Evolutionary conservation across 352 stramenopile species (phyloP).

Genomic region (Pythium myriotylum): DNA sequence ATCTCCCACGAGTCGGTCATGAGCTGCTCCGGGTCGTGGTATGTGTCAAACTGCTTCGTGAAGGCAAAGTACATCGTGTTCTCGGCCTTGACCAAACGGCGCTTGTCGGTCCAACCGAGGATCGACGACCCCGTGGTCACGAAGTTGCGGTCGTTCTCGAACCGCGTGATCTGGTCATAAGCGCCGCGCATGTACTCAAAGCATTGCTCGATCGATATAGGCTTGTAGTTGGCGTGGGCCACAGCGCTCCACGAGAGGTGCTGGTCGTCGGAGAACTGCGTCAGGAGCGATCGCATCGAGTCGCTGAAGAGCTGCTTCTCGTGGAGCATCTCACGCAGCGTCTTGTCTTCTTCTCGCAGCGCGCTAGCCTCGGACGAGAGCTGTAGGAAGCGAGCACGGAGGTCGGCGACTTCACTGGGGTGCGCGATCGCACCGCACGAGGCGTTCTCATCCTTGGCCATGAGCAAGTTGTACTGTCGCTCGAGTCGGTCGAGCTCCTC

Average conservation of each 20-base stretch:
- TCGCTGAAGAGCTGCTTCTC: constrained; percentile 63
- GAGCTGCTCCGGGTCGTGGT: constrained; percentile 36
- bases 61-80: constrained; percentile 67
- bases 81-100: constrained; percentile 42
- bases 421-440: constrained; percentile 34
- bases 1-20: constrained; percentile 55
- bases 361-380: constrained; percentile 45
- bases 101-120: constrained; percentile 65
- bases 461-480: constrained; percentile 42
- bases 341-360: constrained; percentile 52
- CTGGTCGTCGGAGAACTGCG: constrained; percentile 34
- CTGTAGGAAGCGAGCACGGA: constrained; percentile 39
- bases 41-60: constrained; percentile 43
- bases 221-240: constrained; percentile 38
- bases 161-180: constrained; percentile 53
- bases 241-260: constrained; percentile 30
- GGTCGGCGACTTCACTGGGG: constrained; percentile 29
- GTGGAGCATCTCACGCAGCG: constrained; percentile 52
- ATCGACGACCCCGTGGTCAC: constrained; percentile 47
- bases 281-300: constrained; percentile 31
- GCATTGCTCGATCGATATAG: constrained; percentile 30
- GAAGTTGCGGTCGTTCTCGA: constrained; percentile 45
- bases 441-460: constrained; percentile 19
- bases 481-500: constrained; percentile 57
- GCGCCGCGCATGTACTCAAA: constrained; percentile 60